A percentile compares a stretch with the other conserved stretches of the same genome.
Evolutionary conservation across 371 early-diverging fungal species (phyloP).

Genomic region (Rhizomucor pusillus): DNA sequence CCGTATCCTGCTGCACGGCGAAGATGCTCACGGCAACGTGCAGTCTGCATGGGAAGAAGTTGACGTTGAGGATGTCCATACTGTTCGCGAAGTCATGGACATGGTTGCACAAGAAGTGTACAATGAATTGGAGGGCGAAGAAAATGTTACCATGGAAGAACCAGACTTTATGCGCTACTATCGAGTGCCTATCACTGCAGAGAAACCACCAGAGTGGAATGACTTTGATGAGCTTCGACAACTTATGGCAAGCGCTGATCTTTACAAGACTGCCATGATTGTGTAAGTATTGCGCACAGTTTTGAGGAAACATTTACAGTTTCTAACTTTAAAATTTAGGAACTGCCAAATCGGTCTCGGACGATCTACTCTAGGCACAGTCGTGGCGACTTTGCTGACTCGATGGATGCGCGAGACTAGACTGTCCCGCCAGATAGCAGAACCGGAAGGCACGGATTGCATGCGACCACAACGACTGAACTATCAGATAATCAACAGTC

Average conservation of each 20-base stretch:
- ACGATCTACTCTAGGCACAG: constrained; percentile 58
- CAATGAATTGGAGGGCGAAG: constrained; percentile 16
- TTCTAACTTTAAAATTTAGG: constrained; percentile 21
- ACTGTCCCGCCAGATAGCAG: background rate
- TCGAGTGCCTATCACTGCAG: constrained; percentile 67
- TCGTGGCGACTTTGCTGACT: constrained; percentile 54
- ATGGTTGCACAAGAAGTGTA: constrained; percentile 25
- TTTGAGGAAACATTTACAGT: background rate
- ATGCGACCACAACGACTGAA: constrained; percentile 29
- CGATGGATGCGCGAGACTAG: constrained; percentile 45
- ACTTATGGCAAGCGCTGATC: constrained; percentile 30
- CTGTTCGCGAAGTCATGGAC: constrained; percentile 56
- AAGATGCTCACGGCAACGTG: constrained; percentile 49
- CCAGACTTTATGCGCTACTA: constrained; percentile 27
- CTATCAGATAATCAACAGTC: constrained; percentile 65
- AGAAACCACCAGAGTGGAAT: constrained; percentile 53
- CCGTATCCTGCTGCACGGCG: constrained; percentile 64
- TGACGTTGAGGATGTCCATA: constrained; percentile 46
- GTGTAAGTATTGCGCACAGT: constrained; percentile 34
- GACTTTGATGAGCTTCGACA: constrained; percentile 62
- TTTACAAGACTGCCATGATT: constrained; percentile 48
- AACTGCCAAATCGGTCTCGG: constrained; percentile 73
- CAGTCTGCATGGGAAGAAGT: constrained; percentile 64
- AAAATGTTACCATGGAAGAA: constrained; percentile 4
- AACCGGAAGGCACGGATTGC: background rate